Conservation (phyloP, 306 rosid genomes). For the Quercus mongolica region DNA sequence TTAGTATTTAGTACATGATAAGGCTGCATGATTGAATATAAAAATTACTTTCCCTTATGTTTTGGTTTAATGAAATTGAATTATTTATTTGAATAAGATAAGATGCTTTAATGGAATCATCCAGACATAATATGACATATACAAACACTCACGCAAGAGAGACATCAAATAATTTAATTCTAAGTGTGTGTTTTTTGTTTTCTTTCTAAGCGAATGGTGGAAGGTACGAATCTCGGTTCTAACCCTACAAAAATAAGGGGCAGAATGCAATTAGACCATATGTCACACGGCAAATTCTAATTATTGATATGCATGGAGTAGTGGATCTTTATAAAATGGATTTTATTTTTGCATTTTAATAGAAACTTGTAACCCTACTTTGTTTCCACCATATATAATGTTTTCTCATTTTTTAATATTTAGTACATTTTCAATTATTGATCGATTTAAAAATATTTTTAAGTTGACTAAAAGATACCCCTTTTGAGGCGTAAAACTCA, state of each 20-base stretch:
- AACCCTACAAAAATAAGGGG: too few species aligned
- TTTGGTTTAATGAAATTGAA: constrained; percentile 17
- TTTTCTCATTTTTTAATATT: too few species aligned
- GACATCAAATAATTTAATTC: constrained; percentile 17
- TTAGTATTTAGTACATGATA: not conserved
- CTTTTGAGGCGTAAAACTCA: too few species aligned
- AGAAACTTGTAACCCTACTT: not conserved
- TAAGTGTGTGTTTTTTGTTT: not conserved
- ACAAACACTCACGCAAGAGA: not conserved
- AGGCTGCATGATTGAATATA: constrained; percentile 38
- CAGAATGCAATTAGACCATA: too few species aligned
- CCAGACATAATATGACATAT: constrained; percentile 24
- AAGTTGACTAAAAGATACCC: too few species aligned
- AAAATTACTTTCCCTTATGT: constrained; percentile 10
- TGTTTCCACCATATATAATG: too few species aligned
- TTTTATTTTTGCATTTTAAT: constrained; percentile 24
- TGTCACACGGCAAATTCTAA: too few species aligned
- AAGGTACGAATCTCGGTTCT: too few species aligned
- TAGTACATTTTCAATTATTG: too few species aligned
- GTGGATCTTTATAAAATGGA: constrained; percentile 26
- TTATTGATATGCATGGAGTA: not conserved
- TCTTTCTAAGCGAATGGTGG: too few species aligned
- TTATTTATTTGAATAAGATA: constrained; percentile 16
- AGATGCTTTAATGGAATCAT: constrained; percentile 26
- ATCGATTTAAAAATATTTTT: too few species aligned